Evolutionary conservation across 345 rosid species (phyloP).

Genomic region (Reutealis trisperma): DNA sequence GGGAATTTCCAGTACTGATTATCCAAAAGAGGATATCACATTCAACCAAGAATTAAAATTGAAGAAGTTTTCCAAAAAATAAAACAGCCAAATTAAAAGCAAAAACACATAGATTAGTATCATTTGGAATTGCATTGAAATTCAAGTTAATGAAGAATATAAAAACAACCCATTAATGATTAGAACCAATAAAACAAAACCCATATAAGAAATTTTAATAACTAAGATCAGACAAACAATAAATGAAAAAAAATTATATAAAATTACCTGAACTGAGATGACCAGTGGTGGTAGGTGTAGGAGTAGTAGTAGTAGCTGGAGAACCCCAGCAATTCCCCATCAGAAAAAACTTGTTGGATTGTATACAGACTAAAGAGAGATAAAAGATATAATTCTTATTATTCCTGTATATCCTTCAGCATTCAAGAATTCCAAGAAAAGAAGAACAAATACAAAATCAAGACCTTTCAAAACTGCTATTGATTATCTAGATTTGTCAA

Average conservation of each 20-base stretch:
- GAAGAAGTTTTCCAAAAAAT: too few species aligned
- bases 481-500: background rate
- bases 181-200: constrained; percentile 9
- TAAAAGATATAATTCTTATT: background rate
- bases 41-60: background rate
- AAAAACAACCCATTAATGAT: background rate
- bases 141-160: background rate
- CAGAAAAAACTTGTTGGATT: background rate
- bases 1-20: background rate
- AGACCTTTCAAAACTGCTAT: background rate
- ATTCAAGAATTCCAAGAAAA: background rate
- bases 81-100: background rate
- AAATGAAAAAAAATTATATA: background rate
- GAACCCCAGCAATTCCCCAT: constrained; percentile 80
- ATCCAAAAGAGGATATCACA: background rate
- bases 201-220: background rate
- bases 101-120: background rate
- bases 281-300: constrained; percentile 51
- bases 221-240: background rate
- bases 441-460: background rate
- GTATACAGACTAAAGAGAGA: background rate
- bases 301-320: constrained; percentile 27
- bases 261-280: constrained; percentile 57
- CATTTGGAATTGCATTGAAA: background rate
- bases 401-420: background rate